Percentiles rank a stretch among this genome's conserved stretches.
phyloP scores from a whole-genome alignment of 2,329 filamentous ascomycete genomes.

The Amylocarpus encephaloides region DNA sequence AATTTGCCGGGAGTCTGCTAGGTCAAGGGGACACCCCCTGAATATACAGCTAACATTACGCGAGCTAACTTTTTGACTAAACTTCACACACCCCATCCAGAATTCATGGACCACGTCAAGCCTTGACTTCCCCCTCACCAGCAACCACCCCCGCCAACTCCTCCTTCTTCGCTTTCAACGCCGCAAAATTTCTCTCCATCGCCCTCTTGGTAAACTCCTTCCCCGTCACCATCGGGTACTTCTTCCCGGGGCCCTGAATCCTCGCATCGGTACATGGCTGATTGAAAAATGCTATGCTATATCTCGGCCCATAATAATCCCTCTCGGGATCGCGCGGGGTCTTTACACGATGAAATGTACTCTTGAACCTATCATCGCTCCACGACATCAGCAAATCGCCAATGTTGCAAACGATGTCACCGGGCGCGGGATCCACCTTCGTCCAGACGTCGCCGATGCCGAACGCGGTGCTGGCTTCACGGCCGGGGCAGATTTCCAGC shows the following conservation, averaged over 20 bases:
- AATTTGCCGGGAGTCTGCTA: too few relatives aligned
- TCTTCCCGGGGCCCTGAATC: slow-evolving; percentile 55
- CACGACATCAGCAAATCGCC: slow-evolving; percentile 62
- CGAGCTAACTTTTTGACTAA: too few relatives aligned
- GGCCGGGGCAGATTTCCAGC: slow-evolving; percentile 58
- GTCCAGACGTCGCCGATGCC: slow-evolving; percentile 57
- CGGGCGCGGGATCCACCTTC: slow-evolving; percentile 48
- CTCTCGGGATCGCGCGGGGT: slow-evolving; percentile 47
- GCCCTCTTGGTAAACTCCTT: slow-evolving; percentile 52
- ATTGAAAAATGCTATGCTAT: slow-evolving; percentile 62
- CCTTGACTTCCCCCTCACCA: neutral
- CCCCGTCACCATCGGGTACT: slow-evolving; percentile 55
- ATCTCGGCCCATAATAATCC: slow-evolving; percentile 53
- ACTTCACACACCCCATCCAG: neutral
- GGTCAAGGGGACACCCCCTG: too few relatives aligned
- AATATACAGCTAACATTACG: too few relatives aligned
- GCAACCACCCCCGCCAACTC: slow-evolving; percentile 9
- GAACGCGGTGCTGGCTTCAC: slow-evolving; percentile 53
- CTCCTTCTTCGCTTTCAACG: slow-evolving; percentile 43
- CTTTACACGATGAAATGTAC: slow-evolving; percentile 58
- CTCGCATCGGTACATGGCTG: slow-evolving; percentile 52
- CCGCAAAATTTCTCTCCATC: slow-evolving; percentile 50
- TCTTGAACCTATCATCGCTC: slow-evolving; percentile 63
- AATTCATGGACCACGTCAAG: neutral
- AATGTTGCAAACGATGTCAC: slow-evolving; percentile 58